These are phyloP conservation scores for Entrophospora sp. DNA, from an alignment of 192 early-diverging fungal species.

Conservation along the genomic window DNA sequence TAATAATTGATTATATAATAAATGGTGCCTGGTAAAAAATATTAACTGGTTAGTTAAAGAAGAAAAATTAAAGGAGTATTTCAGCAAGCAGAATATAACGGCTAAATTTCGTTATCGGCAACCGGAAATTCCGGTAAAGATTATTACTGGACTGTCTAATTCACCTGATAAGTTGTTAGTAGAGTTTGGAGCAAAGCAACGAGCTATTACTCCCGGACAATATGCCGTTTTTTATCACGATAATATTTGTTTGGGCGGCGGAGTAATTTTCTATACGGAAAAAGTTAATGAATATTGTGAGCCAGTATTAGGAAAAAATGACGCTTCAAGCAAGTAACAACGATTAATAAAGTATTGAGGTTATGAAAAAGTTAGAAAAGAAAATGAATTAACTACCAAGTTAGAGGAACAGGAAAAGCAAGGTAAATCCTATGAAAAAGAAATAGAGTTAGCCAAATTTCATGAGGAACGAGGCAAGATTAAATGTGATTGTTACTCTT, in stretches of 20 bases:
- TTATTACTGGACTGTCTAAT: neutral
- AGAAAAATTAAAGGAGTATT: neutral
- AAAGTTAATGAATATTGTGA: neutral
- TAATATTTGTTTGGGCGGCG: slow-evolving; percentile 7
- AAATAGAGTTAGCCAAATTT: slow-evolving; percentile 1
- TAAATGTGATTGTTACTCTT: neutral
- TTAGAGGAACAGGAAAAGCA: neutral
- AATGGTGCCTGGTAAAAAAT: neutral
- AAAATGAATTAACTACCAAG: neutral
- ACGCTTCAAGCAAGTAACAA: neutral
- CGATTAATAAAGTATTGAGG: slow-evolving; percentile 6
- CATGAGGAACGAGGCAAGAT: slow-evolving; percentile 10
- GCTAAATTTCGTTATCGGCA: slow-evolving; percentile 12
- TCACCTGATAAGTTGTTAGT: neutral
- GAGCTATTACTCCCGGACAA: neutral
- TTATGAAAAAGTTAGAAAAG: neutral
- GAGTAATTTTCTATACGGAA: neutral
- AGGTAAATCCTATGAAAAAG: neutral
- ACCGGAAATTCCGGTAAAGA: neutral
- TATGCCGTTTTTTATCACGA: slow-evolving; percentile 1
- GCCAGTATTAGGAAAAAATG: neutral
- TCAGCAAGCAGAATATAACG: neutral
- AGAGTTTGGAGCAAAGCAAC: neutral
- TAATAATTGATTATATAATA: slow-evolving; percentile 1
- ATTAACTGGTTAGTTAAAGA: neutral